Conservation (phyloP, 2,329 filamentous ascomycete genomes). For the Thielaviopsis musarum region DNA sequence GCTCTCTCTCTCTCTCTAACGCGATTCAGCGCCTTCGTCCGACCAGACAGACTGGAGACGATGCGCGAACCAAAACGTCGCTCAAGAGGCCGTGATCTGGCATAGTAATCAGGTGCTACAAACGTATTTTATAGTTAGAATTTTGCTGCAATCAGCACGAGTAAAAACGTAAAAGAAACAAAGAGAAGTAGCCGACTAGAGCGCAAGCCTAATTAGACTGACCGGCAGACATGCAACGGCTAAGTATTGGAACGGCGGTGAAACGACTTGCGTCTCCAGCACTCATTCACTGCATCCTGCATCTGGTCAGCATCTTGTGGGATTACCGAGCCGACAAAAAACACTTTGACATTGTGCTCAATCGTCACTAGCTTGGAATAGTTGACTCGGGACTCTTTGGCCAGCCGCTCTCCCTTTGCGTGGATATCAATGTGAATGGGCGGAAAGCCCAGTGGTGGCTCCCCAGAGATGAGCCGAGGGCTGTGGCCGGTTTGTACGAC, state of each 20-base stretch:
- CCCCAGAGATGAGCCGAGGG: constrained; percentile 21
- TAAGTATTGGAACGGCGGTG: constrained; percentile 15
- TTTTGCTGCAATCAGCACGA: not conserved
- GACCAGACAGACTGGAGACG: not conserved
- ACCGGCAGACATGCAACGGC: not conserved
- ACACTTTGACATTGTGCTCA: constrained; percentile 40
- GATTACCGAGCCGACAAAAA: constrained; percentile 35
- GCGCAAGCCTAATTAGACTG: not conserved
- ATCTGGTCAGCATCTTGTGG: constrained; percentile 25
- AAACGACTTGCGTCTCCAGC: constrained; percentile 31
- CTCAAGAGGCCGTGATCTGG: not conserved
- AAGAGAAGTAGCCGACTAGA: not conserved
- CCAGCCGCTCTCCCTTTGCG: constrained; percentile 27
- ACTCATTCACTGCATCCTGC: constrained; percentile 28
- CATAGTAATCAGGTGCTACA: not conserved
- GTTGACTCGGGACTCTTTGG: constrained; percentile 36
- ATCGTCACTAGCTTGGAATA: constrained; percentile 39
- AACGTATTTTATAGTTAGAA: not conserved
- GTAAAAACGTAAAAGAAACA: not conserved
- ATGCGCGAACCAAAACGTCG: not conserved
- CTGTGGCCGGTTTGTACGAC: constrained; percentile 17
- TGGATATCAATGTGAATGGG: constrained; percentile 29
- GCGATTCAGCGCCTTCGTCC: not conserved
- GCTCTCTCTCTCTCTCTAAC: too few species aligned
- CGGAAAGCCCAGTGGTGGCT: constrained; percentile 31